A percentile compares a stretch with the other conserved stretches of the same genome.
phyloP scores from a whole-genome alignment of 2,329 filamentous ascomycete species.

The Fusarium sp. region DNA sequence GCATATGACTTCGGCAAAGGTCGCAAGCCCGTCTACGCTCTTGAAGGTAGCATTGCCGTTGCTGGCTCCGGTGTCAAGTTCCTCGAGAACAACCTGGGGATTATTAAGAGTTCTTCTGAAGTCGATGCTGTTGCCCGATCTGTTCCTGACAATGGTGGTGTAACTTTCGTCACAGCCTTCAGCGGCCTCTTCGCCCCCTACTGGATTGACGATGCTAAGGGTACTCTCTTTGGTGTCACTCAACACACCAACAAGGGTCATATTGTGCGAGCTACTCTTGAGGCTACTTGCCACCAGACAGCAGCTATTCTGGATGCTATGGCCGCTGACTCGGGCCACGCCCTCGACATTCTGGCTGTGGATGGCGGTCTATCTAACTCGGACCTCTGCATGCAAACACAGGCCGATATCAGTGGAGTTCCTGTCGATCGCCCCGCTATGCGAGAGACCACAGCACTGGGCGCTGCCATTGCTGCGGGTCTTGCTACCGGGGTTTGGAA shows the following conservation, averaged over 20 bases:
- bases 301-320: constrained; percentile 92
- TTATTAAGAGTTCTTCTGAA: constrained; percentile 61
- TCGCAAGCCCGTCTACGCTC: constrained; percentile 75
- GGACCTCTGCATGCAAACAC: constrained; percentile 89
- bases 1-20: constrained; percentile 81
- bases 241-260: constrained; percentile 87
- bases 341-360: constrained; percentile 79
- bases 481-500: constrained; percentile 84
- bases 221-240: constrained; percentile 87
- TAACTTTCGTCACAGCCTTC: constrained; percentile 90
- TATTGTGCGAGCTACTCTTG: constrained; percentile 87
- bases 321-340: constrained; percentile 84
- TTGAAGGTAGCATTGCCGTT: constrained; percentile 87
- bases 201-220: constrained; percentile 93
- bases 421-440: constrained; percentile 86
- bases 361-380: constrained; percentile 92
- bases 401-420: constrained; percentile 86
- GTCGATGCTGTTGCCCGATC: constrained; percentile 64
- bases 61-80: constrained; percentile 85
- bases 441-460: constrained; percentile 90
- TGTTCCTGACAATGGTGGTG: constrained; percentile 79
- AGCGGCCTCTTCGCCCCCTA: constrained; percentile 92
- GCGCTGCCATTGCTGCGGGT: constrained; percentile 90
- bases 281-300: constrained; percentile 92
- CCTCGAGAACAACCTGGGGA: constrained; percentile 71